Percentiles rank a stretch among this genome's conserved stretches.
Conservation (phyloP, 2,329 filamentous ascomycete species). For the Pseudogymnoascus sp. region DNA sequence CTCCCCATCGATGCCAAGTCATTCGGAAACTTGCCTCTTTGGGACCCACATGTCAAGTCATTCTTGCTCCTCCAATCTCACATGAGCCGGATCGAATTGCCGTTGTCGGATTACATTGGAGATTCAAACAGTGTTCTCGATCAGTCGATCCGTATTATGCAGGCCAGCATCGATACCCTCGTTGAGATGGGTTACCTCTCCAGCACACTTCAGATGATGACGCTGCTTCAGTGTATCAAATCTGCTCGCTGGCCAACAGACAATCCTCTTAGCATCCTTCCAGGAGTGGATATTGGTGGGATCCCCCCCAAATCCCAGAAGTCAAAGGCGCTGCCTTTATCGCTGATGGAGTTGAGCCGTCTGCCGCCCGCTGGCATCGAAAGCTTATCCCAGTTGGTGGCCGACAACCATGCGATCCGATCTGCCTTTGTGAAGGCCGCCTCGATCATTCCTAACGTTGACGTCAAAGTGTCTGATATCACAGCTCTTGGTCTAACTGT, state of each 20-base stretch:
- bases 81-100: slow-evolving; percentile 85
- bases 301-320: background rate
- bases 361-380: slow-evolving; percentile 22
- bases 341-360: slow-evolving; percentile 18
- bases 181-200: slow-evolving; percentile 79
- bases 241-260: slow-evolving; percentile 85
- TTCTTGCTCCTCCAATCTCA: slow-evolving; percentile 91
- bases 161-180: slow-evolving; percentile 88
- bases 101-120: slow-evolving; percentile 94
- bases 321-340: background rate
- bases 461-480: slow-evolving; percentile 50
- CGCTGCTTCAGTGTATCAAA: slow-evolving; percentile 84
- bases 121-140: slow-evolving; percentile 86
- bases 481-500: slow-evolving; percentile 57
- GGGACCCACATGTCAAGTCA: slow-evolving; percentile 96
- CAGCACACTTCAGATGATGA: slow-evolving; percentile 73
- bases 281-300: slow-evolving; percentile 51
- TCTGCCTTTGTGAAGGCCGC: slow-evolving; percentile 46
- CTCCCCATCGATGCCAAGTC: slow-evolving; percentile 49
- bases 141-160: slow-evolving; percentile 92
- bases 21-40: slow-evolving; percentile 73
- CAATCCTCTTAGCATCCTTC: slow-evolving; percentile 68
- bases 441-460: slow-evolving; percentile 59
- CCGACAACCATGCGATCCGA: slow-evolving; percentile 15
- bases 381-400: slow-evolving; percentile 38